Conservation (phyloP, 2,329 filamentous ascomycete genomes). For the Waltergamsia citrina region DNA sequence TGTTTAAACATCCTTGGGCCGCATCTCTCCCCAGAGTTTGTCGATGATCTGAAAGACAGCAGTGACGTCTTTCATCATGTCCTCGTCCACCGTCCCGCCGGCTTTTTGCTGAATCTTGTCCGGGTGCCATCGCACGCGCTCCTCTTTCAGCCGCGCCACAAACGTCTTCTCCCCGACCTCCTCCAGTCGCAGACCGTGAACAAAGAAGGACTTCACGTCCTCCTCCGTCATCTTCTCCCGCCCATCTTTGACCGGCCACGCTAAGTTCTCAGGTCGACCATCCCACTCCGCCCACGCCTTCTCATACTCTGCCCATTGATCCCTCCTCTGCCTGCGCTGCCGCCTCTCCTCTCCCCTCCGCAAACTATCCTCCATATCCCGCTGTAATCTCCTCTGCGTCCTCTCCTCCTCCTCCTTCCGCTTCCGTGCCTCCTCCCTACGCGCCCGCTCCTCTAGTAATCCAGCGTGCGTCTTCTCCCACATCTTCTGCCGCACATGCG, state of each 20-base stretch:
- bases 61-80: conserved; percentile 70
- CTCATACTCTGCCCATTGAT: conserved; percentile 56
- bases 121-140: conserved; percentile 91
- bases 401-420: conserved; percentile 42
- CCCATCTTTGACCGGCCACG: conserved; percentile 67
- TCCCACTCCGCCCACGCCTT: conserved; percentile 52
- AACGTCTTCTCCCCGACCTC: conserved; percentile 35
- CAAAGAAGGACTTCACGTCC: conserved; percentile 49
- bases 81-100: conserved; percentile 60
- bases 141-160: conserved; percentile 57
- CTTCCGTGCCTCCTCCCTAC: conserved; percentile 42
- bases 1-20: conserved; percentile 23
- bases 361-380: conserved; percentile 61
- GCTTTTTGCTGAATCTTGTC: conserved; percentile 94
- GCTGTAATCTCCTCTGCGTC: conserved; percentile 41
- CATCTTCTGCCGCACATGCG: conserved; percentile 80
- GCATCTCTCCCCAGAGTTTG: conserved; percentile 60
- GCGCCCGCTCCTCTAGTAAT: conserved; percentile 64
- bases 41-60: conserved; percentile 90
- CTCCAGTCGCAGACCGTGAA: conserved; percentile 52
- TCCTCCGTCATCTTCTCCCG: conserved; percentile 45
- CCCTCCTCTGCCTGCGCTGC: conserved; percentile 41
- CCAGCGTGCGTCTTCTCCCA: conserved; percentile 92
- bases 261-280: conserved; percentile 27
- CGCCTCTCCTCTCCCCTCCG: conserved; percentile 56